A percentile compares a stretch with the other conserved stretches of the same genome.
phyloP scores from a whole-genome alignment of 2,329 filamentous ascomycete species.

The Anisogramma anomala region DNA sequence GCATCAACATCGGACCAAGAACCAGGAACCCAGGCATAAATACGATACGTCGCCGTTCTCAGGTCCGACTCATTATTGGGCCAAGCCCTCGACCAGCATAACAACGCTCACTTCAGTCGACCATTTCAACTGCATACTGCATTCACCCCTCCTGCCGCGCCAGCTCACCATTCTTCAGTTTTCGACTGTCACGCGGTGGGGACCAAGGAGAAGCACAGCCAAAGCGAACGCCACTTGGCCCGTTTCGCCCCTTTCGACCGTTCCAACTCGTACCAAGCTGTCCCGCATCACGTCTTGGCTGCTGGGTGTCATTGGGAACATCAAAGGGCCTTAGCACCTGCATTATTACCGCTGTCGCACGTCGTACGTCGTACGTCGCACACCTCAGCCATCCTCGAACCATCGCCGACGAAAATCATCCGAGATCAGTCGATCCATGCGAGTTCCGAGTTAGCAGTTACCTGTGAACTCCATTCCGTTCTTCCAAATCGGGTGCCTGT shows the following conservation, averaged over 20 bases:
- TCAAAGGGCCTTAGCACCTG: slow-evolving; percentile 11
- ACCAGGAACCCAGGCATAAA: too few species aligned
- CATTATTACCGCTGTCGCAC: too few species aligned
- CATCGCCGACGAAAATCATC: slow-evolving; percentile 12
- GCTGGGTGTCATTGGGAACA: neutral
- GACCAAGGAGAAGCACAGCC: neutral
- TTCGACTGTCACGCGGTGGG: neutral
- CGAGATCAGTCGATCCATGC: slow-evolving; percentile 10
- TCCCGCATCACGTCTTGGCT: neutral
- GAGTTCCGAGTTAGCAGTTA: neutral
- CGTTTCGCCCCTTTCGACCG: neutral
- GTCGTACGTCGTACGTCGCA: slow-evolving; percentile 14
- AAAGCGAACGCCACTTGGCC: neutral
- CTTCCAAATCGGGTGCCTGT: neutral
- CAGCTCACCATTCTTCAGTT: neutral
- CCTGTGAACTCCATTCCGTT: neutral
- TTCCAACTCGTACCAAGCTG: slow-evolving; percentile 3
- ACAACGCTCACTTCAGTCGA: too few species aligned
- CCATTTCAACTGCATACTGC: too few species aligned
- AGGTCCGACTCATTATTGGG: too few species aligned
- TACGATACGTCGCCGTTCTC: too few species aligned
- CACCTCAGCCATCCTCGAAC: slow-evolving; percentile 16
- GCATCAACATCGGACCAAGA: too few species aligned
- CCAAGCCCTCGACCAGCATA: too few species aligned
- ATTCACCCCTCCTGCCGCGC: too few species aligned